Conservation (phyloP, 257 asterid species). For the Mitragyna speciosa region DNA sequence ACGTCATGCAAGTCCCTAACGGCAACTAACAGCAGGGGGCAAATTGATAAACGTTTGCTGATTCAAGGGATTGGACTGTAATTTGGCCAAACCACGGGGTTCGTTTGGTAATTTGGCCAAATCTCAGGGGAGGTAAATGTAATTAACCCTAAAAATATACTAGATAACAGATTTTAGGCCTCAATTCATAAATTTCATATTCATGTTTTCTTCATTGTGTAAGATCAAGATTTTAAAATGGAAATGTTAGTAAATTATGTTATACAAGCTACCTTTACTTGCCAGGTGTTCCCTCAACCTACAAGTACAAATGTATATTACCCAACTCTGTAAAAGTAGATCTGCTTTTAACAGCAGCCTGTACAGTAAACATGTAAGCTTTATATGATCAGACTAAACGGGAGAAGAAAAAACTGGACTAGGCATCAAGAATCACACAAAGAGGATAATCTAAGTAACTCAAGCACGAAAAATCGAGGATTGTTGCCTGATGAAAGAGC, state of each 20-base stretch:
- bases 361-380: not conserved
- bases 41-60: too few species aligned
- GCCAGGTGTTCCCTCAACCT: not conserved
- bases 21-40: too few species aligned
- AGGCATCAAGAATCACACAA: not conserved
- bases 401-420: not conserved
- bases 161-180: not conserved
- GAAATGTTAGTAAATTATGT: too few species aligned
- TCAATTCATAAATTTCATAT: not conserved
- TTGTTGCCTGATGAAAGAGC: conserved; percentile 65
- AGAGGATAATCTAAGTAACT: conserved; percentile 6
- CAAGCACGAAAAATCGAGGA: conserved; percentile 9
- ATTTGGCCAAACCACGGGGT: too few species aligned
- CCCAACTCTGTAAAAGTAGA: not conserved
- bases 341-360: not conserved
- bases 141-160: not conserved
- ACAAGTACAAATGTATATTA: not conserved
- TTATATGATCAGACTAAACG: not conserved
- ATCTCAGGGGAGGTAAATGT: too few species aligned
- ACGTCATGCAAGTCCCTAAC: too few species aligned
- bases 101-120: too few species aligned
- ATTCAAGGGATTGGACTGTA: too few species aligned
- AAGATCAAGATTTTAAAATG: not conserved
- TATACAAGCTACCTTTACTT: not conserved
- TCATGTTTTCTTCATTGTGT: too few species aligned